A percentile compares a stretch with the other conserved stretches of the same genome.
Evolutionary conservation across 1,284 basidiomycete species (phyloP).

Genomic region (Trametes pubescens): DNA sequence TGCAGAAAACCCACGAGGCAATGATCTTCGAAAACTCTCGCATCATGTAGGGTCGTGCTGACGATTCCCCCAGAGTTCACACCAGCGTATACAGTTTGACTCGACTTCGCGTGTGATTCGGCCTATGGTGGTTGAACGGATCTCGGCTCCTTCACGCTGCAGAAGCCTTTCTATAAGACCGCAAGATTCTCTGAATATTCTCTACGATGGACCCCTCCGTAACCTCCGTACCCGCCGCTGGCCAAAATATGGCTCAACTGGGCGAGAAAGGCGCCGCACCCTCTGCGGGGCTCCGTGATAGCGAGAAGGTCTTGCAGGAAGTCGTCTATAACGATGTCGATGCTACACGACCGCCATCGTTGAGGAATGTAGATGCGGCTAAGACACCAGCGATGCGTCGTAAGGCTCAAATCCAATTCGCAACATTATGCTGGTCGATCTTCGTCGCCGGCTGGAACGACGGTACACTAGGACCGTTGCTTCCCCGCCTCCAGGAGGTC

Average conservation of each 20-base stretch:
- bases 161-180: no score
- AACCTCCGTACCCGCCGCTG: not conserved
- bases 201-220: not conserved
- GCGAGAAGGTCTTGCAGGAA: not conserved
- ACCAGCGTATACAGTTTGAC: not conserved
- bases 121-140: not conserved
- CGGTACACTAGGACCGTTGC: conserved; percentile 62
- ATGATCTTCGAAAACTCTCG: not conserved
- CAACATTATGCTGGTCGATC: conserved; percentile 49
- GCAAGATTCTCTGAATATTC: not conserved
- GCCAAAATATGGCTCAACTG: not conserved
- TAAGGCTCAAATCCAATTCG: conserved; percentile 46
- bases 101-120: not conserved
- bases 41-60: not conserved
- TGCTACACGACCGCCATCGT: not conserved
- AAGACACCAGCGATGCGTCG: conserved; percentile 27
- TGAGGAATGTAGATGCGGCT: not conserved
- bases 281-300: not conserved
- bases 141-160: not conserved
- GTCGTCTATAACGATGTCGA: not conserved
- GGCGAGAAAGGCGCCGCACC: not conserved
- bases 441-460: conserved; percentile 70
- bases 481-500: conserved; percentile 62
- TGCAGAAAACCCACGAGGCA: not conserved
- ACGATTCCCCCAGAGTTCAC: not conserved